phyloP scores from a whole-genome alignment of 352 stramenopile species.

The Globisporangium acanthophoron region DNA sequence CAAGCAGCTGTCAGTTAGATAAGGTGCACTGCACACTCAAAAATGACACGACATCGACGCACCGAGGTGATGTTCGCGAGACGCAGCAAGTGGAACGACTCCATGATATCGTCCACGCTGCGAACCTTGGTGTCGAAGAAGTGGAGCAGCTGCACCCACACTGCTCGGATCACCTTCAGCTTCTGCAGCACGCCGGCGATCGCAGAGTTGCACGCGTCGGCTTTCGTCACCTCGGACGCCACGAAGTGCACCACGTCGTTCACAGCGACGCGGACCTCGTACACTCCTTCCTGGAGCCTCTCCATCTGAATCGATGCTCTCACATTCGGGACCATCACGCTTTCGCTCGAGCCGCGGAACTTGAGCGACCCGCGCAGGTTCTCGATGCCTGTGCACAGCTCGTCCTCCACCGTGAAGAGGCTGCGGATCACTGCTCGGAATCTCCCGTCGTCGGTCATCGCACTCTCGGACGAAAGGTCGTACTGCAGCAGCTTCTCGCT shows the following conservation, averaged over 20 bases:
- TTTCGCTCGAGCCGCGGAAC: conserved; percentile 43
- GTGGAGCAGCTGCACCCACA: conserved; percentile 65
- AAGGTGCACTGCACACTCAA: not conserved
- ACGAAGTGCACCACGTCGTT: conserved; percentile 60
- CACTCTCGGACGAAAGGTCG: conserved; percentile 38
- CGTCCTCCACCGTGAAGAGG: conserved; percentile 64
- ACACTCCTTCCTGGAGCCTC: conserved; percentile 43
- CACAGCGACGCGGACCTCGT: conserved; percentile 54
- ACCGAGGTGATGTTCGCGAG: conserved; percentile 64
- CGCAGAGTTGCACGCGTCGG: conserved; percentile 57
- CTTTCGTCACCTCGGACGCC: conserved; percentile 31
- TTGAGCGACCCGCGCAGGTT: conserved; percentile 51
- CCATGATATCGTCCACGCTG: conserved; percentile 30
- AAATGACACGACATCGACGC: conserved; percentile 14
- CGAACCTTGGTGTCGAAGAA: conserved; percentile 71
- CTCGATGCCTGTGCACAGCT: conserved; percentile 55
- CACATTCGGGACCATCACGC: conserved; percentile 55
- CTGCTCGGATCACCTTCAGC: conserved; percentile 40
- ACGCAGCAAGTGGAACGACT: conserved; percentile 57
- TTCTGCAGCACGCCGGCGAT: conserved; percentile 53
- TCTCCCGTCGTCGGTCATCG: conserved; percentile 35
- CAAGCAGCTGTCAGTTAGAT: not conserved
- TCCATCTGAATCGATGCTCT: conserved; percentile 64
- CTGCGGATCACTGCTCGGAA: conserved; percentile 70
- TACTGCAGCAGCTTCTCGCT: conserved; percentile 38